These are phyloP conservation scores for Cyberlindnera petersonii DNA, from an alignment of 805 yeast genomes.

Conservation along the genomic window DNA sequence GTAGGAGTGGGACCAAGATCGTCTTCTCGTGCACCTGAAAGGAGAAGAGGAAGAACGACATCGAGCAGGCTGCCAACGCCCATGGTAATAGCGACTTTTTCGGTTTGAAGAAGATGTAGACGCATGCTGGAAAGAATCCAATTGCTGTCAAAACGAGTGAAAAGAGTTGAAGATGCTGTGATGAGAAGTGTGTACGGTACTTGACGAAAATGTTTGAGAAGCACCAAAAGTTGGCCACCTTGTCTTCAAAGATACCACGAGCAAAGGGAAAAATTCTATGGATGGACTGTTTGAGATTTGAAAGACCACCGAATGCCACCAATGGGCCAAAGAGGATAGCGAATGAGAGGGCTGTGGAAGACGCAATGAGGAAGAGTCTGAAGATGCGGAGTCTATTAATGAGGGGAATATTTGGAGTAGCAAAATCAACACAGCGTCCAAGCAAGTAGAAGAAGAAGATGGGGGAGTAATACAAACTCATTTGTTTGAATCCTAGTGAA, in stretches of 20 bases:
- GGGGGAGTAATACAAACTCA: slow-evolving; percentile 93
- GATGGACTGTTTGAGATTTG: slow-evolving; percentile 40
- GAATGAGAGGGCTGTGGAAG: slow-evolving; percentile 58
- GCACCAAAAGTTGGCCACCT: slow-evolving; percentile 98
- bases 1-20: slow-evolving; percentile 81
- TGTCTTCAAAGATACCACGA: slow-evolving; percentile 94
- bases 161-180: slow-evolving; percentile 52
- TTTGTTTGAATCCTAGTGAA: slow-evolving; percentile 85
- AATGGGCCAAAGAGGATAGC: slow-evolving; percentile 57
- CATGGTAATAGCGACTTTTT: slow-evolving; percentile 52
- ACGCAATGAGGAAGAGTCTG: slow-evolving; percentile 57
- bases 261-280: slow-evolving; percentile 90
- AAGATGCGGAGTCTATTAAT: slow-evolving; percentile 43
- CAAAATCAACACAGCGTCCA: slow-evolving; percentile 39
- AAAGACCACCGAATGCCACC: slow-evolving; percentile 39
- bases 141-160: slow-evolving; percentile 52
- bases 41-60: slow-evolving; percentile 86
- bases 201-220: slow-evolving; percentile 79
- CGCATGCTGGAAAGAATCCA: slow-evolving; percentile 54
- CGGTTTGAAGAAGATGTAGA: slow-evolving; percentile 48
- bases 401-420: slow-evolving; percentile 9
- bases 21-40: slow-evolving; percentile 97
- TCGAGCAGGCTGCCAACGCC: slow-evolving; percentile 77
- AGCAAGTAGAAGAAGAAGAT: slow-evolving; percentile 78
- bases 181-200: slow-evolving; percentile 52